Conservation (phyloP, 2,329 filamentous ascomycete genomes). For the Botrytis fragariae region DNA sequence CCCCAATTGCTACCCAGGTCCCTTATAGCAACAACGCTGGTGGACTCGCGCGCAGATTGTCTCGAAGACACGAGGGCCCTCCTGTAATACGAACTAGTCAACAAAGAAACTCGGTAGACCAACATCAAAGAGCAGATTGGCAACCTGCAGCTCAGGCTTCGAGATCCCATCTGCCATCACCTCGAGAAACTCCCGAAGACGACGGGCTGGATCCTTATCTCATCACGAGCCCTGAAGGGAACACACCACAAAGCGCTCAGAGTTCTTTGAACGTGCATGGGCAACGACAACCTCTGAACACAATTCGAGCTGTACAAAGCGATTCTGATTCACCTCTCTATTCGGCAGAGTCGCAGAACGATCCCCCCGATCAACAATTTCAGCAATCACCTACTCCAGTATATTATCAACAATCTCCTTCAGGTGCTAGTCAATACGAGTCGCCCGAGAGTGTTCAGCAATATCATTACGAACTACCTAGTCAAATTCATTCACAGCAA, state of each 20-base stretch:
- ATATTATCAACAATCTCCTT: constrained; percentile 13
- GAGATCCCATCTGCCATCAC: constrained; percentile 34
- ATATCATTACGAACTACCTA: constrained; percentile 28
- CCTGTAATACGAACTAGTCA: constrained; percentile 43
- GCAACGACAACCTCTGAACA: constrained; percentile 26
- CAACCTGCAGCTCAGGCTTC: constrained; percentile 38
- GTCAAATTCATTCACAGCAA: constrained; percentile 34
- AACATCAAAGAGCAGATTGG: constrained; percentile 41
- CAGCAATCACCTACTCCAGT: constrained; percentile 24
- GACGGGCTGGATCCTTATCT: constrained; percentile 36
- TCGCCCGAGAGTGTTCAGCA: constrained; percentile 32
- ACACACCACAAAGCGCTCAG: constrained; percentile 24
- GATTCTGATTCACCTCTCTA: constrained; percentile 29
- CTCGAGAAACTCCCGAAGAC: constrained; percentile 34
- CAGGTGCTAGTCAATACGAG: constrained; percentile 17
- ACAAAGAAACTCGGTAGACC: constrained; percentile 41
- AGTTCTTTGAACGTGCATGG: constrained; percentile 7
- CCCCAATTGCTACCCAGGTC: constrained; percentile 21
- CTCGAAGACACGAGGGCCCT: constrained; percentile 54
- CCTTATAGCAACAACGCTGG: constrained; percentile 47
- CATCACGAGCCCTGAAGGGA: constrained; percentile 29
- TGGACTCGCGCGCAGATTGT: constrained; percentile 53
- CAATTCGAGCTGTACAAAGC: constrained; percentile 33
- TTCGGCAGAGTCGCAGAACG: constrained; percentile 38
- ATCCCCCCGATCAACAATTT: constrained; percentile 39